These are phyloP conservation scores for Protomyces arabidopsidicola DNA, from an alignment of 1,139 yeast genomes.

Conservation along the genomic window DNA sequence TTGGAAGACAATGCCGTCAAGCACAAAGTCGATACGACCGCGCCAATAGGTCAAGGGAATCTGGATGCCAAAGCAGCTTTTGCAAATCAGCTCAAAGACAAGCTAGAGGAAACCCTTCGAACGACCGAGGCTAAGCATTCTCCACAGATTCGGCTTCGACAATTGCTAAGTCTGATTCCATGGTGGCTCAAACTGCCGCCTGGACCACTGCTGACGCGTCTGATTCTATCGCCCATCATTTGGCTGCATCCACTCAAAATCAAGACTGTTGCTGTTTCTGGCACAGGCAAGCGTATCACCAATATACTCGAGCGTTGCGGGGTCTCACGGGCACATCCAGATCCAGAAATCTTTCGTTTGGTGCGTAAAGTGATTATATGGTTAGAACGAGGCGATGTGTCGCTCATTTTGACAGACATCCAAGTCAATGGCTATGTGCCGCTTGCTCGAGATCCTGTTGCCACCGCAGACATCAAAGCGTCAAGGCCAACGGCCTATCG, in stretches of 20 bases:
- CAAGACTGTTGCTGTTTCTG: conserved; percentile 6
- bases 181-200: conserved; percentile 21
- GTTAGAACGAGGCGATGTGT: conserved; percentile 21
- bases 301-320: conserved; percentile 18
- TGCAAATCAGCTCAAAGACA: conserved; percentile 9
- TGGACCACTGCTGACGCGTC: conserved; percentile 17
- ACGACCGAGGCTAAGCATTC: neutral
- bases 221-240: conserved; percentile 12
- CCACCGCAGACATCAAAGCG: conserved; percentile 7
- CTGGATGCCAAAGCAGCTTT: conserved; percentile 17
- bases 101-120: neutral
- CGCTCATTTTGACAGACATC: conserved; percentile 10
- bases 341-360: conserved; percentile 20
- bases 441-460: conserved; percentile 16
- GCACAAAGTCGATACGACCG: conserved; percentile 1
- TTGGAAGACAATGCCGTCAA: conserved; percentile 15
- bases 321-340: conserved; percentile 19
- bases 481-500: conserved; percentile 16
- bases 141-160: neutral
- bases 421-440: conserved; percentile 14
- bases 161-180: conserved; percentile 6
- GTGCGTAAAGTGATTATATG: conserved; percentile 21
- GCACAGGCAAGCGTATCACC: conserved; percentile 24
- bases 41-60: neutral
- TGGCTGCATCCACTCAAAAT: conserved; percentile 18